These are phyloP conservation scores for Leishmania turanica DNA, from an alignment of 208 protist species.

Conservation along the genomic window DNA sequence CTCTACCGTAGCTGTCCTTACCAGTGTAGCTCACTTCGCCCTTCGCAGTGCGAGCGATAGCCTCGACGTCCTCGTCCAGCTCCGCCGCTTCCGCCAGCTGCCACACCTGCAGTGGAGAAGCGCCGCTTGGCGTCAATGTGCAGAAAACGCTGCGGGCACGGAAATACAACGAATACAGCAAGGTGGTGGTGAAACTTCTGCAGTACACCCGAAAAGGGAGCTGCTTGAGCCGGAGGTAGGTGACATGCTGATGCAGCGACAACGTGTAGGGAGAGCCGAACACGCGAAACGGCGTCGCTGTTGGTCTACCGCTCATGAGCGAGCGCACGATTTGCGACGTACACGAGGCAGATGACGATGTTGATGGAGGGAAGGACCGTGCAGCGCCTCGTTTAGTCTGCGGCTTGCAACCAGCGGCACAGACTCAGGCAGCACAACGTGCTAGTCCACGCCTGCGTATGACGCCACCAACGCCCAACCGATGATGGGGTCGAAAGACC, in stretches of 20 bases:
- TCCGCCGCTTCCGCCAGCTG: slow-evolving; percentile 73
- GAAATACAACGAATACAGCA: slow-evolving; percentile 71
- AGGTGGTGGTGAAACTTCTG: slow-evolving; percentile 68
- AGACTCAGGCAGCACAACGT: neutral
- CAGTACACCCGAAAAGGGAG: slow-evolving; percentile 88
- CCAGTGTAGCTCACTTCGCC: slow-evolving; percentile 20
- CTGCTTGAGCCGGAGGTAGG: slow-evolving; percentile 83
- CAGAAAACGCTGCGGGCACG: slow-evolving; percentile 66
- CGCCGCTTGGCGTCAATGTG: slow-evolving; percentile 52
- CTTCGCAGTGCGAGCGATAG: slow-evolving; percentile 6
- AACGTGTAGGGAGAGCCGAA: slow-evolving; percentile 84
- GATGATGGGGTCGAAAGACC: neutral
- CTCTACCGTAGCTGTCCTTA: neutral
- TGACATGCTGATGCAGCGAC: slow-evolving; percentile 75
- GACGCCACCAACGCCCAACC: no score
- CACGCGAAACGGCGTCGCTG: slow-evolving; percentile 58
- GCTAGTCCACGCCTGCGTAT: neutral
- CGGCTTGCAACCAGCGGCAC: neutral
- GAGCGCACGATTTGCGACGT: neutral
- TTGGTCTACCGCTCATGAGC: slow-evolving; percentile 8
- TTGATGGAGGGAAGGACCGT: neutral
- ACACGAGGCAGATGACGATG: neutral
- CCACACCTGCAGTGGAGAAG: slow-evolving; percentile 70
- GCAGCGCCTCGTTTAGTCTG: neutral
- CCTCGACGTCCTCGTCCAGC: slow-evolving; percentile 41